A percentile compares a stretch with the other conserved stretches of the same genome.
These are phyloP conservation scores for Phytophthora macrochlamydospora DNA, from an alignment of 352 stramenopile genomes.

Conservation along the genomic window DNA sequence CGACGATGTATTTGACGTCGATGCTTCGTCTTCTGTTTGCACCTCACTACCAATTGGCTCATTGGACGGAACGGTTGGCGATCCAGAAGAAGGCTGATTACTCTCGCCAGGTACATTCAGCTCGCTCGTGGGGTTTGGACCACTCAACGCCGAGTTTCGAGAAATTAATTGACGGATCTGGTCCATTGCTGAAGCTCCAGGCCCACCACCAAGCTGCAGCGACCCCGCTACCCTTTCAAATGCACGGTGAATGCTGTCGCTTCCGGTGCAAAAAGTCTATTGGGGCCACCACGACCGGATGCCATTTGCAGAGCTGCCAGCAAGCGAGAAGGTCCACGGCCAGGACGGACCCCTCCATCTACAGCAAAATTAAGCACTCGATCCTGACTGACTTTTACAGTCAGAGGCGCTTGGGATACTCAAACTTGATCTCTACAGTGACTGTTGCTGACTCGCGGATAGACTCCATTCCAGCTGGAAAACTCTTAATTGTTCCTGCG, in stretches of 20 bases:
- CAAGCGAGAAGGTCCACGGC: conserved; percentile 49
- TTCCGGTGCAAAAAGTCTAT: conserved; percentile 27
- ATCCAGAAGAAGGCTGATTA: background rate
- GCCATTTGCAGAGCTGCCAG: conserved; percentile 63
- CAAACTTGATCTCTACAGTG: conserved; percentile 62
- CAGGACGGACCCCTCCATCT: conserved; percentile 22
- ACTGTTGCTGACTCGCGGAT: conserved; percentile 51
- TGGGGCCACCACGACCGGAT: conserved; percentile 29
- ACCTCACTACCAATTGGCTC: conserved; percentile 26
- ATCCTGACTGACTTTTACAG: conserved; percentile 68
- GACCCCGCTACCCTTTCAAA: conserved; percentile 52
- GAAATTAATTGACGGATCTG: conserved; percentile 64
- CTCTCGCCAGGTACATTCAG: conserved; percentile 12
- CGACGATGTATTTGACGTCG: conserved; percentile 4
- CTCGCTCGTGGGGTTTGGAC: conserved; percentile 17
- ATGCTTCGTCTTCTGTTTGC: conserved; percentile 24
- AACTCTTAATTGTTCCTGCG: conserved; percentile 66
- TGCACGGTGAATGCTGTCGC: conserved; percentile 39
- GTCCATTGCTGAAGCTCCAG: conserved; percentile 41
- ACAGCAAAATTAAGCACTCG: conserved; percentile 60
- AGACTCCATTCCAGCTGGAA: conserved; percentile 57
- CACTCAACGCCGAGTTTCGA: conserved; percentile 26
- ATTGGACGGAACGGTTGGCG: conserved; percentile 13
- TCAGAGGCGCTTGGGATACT: conserved; percentile 24
- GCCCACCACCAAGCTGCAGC: conserved; percentile 24